Evolutionary conservation across 306 rosid species (phyloP).

Genomic region (Cercis canadensis): DNA sequence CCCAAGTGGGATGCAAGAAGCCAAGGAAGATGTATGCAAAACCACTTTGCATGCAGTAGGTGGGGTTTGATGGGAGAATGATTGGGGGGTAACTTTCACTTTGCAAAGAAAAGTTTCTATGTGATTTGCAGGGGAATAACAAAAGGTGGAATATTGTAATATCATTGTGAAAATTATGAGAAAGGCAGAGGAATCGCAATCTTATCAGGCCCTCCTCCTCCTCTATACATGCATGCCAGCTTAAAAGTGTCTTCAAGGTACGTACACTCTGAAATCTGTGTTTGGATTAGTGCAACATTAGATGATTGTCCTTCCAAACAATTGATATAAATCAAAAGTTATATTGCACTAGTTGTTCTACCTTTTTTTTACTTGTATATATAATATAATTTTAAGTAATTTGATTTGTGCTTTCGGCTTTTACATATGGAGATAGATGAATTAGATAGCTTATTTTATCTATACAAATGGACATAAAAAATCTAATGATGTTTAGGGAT

Average conservation of each 20-base stretch:
- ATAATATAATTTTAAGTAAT: too few species aligned
- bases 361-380: too few species aligned
- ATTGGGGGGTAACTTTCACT: slow-evolving; percentile 13
- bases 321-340: not conserved
- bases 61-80: slow-evolving; percentile 13
- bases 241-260: not conserved
- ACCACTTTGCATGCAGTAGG: slow-evolving; percentile 1
- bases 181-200: slow-evolving; percentile 20
- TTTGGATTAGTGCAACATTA: not conserved
- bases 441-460: too few species aligned
- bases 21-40: slow-evolving; percentile 11
- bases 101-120: slow-evolving; percentile 2
- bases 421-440: not conserved
- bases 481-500: too few species aligned
- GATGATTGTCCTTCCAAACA: not conserved
- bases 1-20: slow-evolving; percentile 8
- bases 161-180: not conserved
- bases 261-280: not conserved
- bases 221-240: slow-evolving; percentile 16
- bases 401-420: too few species aligned
- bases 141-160: not conserved
- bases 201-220: slow-evolving; percentile 14
- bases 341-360: too few species aligned
- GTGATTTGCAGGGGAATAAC: slow-evolving; percentile 14
- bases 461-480: too few species aligned